A percentile compares a stretch with the other conserved stretches of the same genome.
These are phyloP conservation scores for Globisporangium polare DNA, from an alignment of 352 stramenopile genomes.

Conservation along the genomic window DNA sequence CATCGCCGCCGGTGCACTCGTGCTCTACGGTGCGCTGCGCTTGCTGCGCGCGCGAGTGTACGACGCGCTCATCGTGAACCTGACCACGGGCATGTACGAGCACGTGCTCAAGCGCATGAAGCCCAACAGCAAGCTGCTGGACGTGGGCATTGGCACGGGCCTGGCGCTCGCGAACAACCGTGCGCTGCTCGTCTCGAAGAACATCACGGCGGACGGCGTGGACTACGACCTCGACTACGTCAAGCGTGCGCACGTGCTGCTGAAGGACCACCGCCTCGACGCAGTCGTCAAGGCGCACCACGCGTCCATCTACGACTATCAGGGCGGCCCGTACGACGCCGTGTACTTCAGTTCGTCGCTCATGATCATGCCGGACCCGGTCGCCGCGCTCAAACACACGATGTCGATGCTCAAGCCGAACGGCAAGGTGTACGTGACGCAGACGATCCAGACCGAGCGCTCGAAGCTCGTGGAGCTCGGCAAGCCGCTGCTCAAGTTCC, in stretches of 20 bases:
- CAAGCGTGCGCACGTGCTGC: slow-evolving; percentile 47
- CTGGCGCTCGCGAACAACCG: slow-evolving; percentile 62
- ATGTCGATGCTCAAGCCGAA: slow-evolving; percentile 54
- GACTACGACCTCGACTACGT: slow-evolving; percentile 91
- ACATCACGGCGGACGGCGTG: slow-evolving; percentile 78
- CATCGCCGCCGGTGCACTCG: slow-evolving; percentile 21
- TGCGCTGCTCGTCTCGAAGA: slow-evolving; percentile 58
- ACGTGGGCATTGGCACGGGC: slow-evolving; percentile 90
- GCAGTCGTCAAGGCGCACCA: slow-evolving; percentile 58
- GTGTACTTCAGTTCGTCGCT: slow-evolving; percentile 92
- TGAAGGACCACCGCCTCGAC: slow-evolving; percentile 36
- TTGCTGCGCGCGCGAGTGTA: slow-evolving; percentile 78
- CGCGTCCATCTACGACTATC: slow-evolving; percentile 80
- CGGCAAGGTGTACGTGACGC: slow-evolving; percentile 78
- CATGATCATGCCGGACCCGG: slow-evolving; percentile 89
- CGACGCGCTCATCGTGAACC: slow-evolving; percentile 80
- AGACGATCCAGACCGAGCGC: slow-evolving; percentile 87
- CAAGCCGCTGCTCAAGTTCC: slow-evolving; percentile 91
- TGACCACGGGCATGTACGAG: slow-evolving; percentile 90
- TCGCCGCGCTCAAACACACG: slow-evolving; percentile 70
- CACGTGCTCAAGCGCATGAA: slow-evolving; percentile 68
- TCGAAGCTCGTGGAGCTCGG: slow-evolving; percentile 64
- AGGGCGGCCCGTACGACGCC: slow-evolving; percentile 73
- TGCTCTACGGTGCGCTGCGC: slow-evolving; percentile 51
- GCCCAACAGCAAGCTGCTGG: slow-evolving; percentile 59